phyloP scores from a whole-genome alignment of 441 rosid genomes.

The Gossypium lobatum region DNA sequence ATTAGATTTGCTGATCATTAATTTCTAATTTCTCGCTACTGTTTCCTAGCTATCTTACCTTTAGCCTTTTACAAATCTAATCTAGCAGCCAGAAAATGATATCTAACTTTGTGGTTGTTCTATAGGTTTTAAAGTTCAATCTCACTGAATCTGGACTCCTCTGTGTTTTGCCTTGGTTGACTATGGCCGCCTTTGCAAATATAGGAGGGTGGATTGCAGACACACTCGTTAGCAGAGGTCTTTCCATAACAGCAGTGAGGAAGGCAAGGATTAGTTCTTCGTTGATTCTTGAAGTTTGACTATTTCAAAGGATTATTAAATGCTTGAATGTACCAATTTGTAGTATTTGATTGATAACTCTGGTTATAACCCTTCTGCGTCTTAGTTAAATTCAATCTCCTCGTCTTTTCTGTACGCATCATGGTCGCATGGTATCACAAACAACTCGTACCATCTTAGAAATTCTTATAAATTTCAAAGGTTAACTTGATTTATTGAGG shows the following conservation, averaged over 20 bases:
- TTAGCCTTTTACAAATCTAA: constrained; percentile 1
- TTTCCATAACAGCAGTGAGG: constrained; percentile 86
- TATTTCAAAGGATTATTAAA: neutral
- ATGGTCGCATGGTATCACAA: neutral
- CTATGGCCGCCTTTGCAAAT: constrained; percentile 91
- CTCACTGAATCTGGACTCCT: constrained; percentile 97
- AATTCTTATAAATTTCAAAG: neutral
- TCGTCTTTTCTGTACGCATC: neutral
- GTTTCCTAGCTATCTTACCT: neutral
- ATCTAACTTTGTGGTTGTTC: constrained; percentile 9
- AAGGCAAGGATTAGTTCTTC: constrained; percentile 54
- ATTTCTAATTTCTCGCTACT: neutral
- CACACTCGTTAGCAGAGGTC: constrained; percentile 85
- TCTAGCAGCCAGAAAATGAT: neutral
- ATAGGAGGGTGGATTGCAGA: constrained; percentile 99
- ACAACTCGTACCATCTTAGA: neutral
- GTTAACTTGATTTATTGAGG: neutral
- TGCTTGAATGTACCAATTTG: neutral
- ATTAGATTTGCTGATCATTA: neutral
- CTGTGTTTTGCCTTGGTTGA: constrained; percentile 97
- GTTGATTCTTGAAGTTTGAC: neutral
- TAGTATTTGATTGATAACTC: neutral
- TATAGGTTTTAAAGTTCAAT: constrained; percentile 92
- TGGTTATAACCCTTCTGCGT: neutral
- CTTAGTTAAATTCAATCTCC: neutral